phyloP scores from a whole-genome alignment of 164 flowering plant genomes.

The Tetracentron sinense region DNA sequence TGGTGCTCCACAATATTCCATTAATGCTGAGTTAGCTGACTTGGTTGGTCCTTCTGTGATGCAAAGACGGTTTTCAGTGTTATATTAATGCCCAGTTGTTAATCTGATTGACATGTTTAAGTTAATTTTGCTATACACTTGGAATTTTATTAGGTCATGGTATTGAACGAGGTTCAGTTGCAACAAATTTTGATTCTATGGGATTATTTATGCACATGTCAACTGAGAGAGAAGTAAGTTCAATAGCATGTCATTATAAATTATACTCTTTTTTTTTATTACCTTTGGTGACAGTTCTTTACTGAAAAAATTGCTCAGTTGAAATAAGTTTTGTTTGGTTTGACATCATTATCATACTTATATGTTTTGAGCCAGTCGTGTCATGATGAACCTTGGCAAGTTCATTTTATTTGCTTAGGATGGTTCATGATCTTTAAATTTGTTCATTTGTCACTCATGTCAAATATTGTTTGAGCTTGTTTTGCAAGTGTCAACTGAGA shows the following conservation, averaged over 20 bases:
- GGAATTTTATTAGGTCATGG: slow-evolving; percentile 38
- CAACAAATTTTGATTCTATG: slow-evolving; percentile 52
- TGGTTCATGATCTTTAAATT: background rate
- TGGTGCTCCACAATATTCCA: slow-evolving; percentile 66
- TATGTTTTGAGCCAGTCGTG: background rate
- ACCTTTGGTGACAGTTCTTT: background rate
- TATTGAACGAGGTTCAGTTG: slow-evolving; percentile 65
- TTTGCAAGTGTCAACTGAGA: too few relatives aligned
- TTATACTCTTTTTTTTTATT: background rate
- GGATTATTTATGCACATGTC: slow-evolving; percentile 54
- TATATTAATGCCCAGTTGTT: background rate
- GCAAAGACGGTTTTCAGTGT: background rate
- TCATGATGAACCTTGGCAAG: background rate
- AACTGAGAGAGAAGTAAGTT: slow-evolving; percentile 73
- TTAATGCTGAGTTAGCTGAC: slow-evolving; percentile 44
- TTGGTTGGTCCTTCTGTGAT: slow-evolving; percentile 48
- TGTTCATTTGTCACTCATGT: background rate
- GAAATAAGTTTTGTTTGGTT: background rate
- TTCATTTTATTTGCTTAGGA: background rate
- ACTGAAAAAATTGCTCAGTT: background rate
- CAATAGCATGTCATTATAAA: background rate
- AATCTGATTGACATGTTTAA: background rate
- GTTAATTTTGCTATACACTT: background rate
- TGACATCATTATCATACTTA: background rate
- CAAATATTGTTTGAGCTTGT: too few relatives aligned